These are phyloP conservation scores for Phytophthora meadii DNA, from an alignment of 352 stramenopile genomes.

Conservation along the genomic window DNA sequence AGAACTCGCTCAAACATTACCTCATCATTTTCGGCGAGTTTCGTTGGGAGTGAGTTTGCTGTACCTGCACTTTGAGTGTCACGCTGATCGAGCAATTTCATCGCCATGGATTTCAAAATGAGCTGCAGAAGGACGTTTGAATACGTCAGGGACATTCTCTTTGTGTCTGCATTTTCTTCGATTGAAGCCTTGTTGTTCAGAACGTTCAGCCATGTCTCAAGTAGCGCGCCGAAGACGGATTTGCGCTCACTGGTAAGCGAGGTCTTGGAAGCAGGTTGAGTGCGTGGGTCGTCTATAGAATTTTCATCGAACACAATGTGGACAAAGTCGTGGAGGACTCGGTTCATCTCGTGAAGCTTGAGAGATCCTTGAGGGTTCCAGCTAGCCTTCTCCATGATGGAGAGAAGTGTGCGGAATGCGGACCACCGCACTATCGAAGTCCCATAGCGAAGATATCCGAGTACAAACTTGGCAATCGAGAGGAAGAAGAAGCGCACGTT, in stretches of 20 bases:
- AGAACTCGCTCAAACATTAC: slow-evolving; percentile 55
- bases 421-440: slow-evolving; percentile 49
- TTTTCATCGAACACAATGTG: slow-evolving; percentile 66
- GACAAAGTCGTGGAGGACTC: slow-evolving; percentile 62
- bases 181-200: slow-evolving; percentile 48
- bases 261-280: slow-evolving; percentile 3
- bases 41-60: slow-evolving; percentile 15
- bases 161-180: slow-evolving; percentile 54
- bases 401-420: slow-evolving; percentile 62
- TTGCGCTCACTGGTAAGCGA: slow-evolving; percentile 10
- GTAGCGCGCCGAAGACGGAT: slow-evolving; percentile 51
- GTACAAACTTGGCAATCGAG: slow-evolving; percentile 50
- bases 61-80: background rate
- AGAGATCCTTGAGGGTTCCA: slow-evolving; percentile 50
- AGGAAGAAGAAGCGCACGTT: slow-evolving; percentile 68
- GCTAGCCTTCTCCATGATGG: slow-evolving; percentile 64
- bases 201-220: slow-evolving; percentile 63
- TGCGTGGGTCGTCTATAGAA: slow-evolving; percentile 30
- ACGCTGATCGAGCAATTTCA: slow-evolving; percentile 33
- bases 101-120: slow-evolving; percentile 73
- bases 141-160: slow-evolving; percentile 54
- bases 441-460: slow-evolving; percentile 61
- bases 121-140: slow-evolving; percentile 68
- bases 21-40: slow-evolving; percentile 42
- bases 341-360: slow-evolving; percentile 47